Conservation (phyloP, 31 red algal genomes). For the Bonnemaisonia californica region DNA sequence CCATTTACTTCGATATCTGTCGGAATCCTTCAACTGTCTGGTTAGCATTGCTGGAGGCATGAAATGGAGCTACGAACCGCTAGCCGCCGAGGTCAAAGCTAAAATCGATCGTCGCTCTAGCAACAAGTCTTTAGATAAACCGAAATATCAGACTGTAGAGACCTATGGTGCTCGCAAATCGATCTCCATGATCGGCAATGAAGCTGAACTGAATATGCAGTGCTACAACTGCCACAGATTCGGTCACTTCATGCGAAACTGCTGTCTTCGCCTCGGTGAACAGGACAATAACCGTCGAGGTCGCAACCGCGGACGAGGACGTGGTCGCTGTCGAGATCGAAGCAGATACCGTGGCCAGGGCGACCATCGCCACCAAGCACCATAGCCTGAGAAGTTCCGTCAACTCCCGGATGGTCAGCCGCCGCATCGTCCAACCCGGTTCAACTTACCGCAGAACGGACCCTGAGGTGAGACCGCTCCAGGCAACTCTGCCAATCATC, state of each 20-base stretch:
- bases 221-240: background rate
- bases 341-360: background rate
- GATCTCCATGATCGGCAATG: too few species aligned
- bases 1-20: background rate
- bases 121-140: too few species aligned
- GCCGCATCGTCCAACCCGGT: background rate
- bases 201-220: too few species aligned
- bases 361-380: background rate
- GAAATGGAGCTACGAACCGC: constrained; percentile 6
- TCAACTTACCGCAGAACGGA: too few species aligned
- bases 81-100: background rate
- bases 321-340: background rate
- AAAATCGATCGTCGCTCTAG: background rate
- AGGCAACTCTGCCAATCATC: background rate
- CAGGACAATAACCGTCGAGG: background rate
- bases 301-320: background rate
- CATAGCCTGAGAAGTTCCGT: background rate
- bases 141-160: too few species aligned
- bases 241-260: constrained; percentile 1
- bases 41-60: background rate
- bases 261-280: background rate
- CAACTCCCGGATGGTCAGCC: background rate
- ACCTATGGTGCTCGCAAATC: too few species aligned
- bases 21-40: background rate
- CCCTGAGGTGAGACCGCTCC: background rate